Evolutionary conservation across 2,329 filamentous ascomycete species (phyloP).

Genomic region (Ophiostoma himal-ulmi): DNA sequence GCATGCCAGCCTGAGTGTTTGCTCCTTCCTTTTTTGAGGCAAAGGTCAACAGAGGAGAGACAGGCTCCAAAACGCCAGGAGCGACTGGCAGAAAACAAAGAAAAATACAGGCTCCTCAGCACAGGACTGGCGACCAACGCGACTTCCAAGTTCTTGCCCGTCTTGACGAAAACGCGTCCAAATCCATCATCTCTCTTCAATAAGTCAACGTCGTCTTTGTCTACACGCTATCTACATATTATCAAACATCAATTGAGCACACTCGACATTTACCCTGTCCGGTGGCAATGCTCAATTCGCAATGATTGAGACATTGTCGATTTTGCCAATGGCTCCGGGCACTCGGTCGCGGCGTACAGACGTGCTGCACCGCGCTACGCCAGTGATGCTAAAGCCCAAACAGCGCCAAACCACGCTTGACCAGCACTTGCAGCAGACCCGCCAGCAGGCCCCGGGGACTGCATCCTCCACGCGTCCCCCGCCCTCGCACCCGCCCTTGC

Average conservation of each 20-base stretch:
- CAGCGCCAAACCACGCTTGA: conserved; percentile 24
- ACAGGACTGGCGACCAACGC: background rate
- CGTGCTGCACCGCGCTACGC: conserved; percentile 22
- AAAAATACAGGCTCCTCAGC: background rate
- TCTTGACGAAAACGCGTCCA: background rate
- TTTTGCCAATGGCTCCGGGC: conserved; percentile 27
- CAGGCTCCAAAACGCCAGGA: background rate
- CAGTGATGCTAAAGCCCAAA: conserved; percentile 25
- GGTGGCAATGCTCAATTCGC: conserved; percentile 21
- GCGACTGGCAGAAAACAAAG: conserved; percentile 16
- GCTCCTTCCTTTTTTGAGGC: background rate
- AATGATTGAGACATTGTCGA: conserved; percentile 27
- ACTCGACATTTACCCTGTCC: background rate
- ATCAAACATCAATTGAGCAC: background rate
- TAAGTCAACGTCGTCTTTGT: background rate
- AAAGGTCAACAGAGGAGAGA: background rate
- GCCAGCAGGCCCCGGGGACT: background rate
- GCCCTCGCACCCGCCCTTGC: conserved; percentile 15
- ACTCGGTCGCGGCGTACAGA: conserved; percentile 28
- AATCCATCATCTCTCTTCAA: background rate
- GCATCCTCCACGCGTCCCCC: conserved; percentile 19
- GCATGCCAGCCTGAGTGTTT: background rate
- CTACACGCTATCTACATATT: background rate
- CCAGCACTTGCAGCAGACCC: conserved; percentile 18
- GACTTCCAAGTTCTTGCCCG: background rate